Evolutionary conservation across 2,329 filamentous ascomycete species (phyloP), one percentile per base, ranked within the genome.

Genomic region (Harringtonia aguacate): DNA sequence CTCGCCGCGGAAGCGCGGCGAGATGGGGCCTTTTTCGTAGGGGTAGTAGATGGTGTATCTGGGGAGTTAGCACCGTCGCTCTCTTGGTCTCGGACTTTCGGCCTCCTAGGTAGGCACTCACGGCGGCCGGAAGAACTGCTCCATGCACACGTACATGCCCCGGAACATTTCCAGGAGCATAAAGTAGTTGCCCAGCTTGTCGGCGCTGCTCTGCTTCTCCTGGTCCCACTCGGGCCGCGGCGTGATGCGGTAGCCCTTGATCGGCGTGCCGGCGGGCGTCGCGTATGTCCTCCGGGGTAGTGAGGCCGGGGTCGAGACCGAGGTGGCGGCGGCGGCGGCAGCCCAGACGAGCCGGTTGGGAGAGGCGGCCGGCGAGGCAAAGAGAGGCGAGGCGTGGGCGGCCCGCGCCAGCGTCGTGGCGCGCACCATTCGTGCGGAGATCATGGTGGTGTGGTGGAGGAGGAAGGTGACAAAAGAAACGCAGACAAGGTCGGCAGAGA

Each of bases 41-140:
- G 92, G 92, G 62, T 98, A 98, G 73, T 80, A 95, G 61, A 98
- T 98, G 41, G 92, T 98, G 68, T 97, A 97, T n/a, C n/a, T n/a
- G n/a, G n/a, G n/a, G n/a, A n/a, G n/a, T n/a, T n/a, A n/a, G n/a
- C n/a, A n/a, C n/a, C n/a, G n/a, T n/a, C n/a, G n/a, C n/a, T n/a
- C n/a, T n/a, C n/a, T n/a, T n/a, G n/a, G n/a, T n/a, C n/a, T n/a
- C n/a, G n/a, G n/a, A n/a, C n/a, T n/a, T n/a, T n/a, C n/a, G n/a
- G n/a, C n/a, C n/a, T n/a, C n/a, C n/a, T n/a, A n/a, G n/a, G n/a
- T n/a, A n/a, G n/a, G n/a, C n/a, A n/a, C n/a, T n/a, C n/a, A n/a
- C 85, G 92, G 89, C 68, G 90, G 87, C 65, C 92, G 76, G 74
- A 98, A 97, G 77, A 84, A 98, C 72, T 98, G 90, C 77, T 98